Evolutionary conservation across 805 yeast genomes (phyloP).

Genomic region (Candida pini): DNA sequence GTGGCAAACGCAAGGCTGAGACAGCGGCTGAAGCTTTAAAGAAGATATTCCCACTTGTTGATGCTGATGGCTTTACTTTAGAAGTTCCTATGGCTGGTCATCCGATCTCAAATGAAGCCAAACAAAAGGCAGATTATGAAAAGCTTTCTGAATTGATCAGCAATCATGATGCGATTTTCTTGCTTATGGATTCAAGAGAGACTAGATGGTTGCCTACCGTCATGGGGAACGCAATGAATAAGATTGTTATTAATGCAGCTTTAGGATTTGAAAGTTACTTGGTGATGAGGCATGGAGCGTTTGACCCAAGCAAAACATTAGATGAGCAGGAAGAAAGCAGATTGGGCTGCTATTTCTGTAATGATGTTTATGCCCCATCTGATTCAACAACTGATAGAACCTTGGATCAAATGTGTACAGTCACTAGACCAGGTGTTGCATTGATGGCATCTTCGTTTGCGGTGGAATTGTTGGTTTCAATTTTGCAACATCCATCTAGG

Average conservation of each 20-base stretch:
- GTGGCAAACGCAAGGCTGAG: slow-evolving; percentile 71
- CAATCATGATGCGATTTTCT: slow-evolving; percentile 68
- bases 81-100: slow-evolving; percentile 98
- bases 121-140: slow-evolving; percentile 47
- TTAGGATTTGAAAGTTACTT: slow-evolving; percentile 90
- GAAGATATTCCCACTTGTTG: slow-evolving; percentile 74
- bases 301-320: slow-evolving; percentile 16
- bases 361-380: slow-evolving; percentile 90
- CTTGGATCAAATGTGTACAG: slow-evolving; percentile 97
- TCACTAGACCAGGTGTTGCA: slow-evolving; percentile 95
- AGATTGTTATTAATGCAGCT: slow-evolving; percentile 86
- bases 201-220: slow-evolving; percentile 97
- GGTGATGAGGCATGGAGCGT: slow-evolving; percentile 88
- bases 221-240: slow-evolving; percentile 57
- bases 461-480: slow-evolving; percentile 72
- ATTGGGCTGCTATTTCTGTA: slow-evolving; percentile 93
- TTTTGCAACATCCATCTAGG: slow-evolving; percentile 59
- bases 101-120: slow-evolving; percentile 53
- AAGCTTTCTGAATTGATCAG: slow-evolving; percentile 47
- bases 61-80: slow-evolving; percentile 53
- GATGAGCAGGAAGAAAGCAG: slow-evolving; percentile 30
- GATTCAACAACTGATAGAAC: slow-evolving; percentile 86
- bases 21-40: slow-evolving; percentile 71
- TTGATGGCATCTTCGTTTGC: slow-evolving; percentile 80
- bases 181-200: slow-evolving; percentile 92